A percentile compares a stretch with the other conserved stretches of the same genome.
phyloP scores from a whole-genome alignment of 2,329 filamentous ascomycete genomes.

The Talaromyces sp. region DNA sequence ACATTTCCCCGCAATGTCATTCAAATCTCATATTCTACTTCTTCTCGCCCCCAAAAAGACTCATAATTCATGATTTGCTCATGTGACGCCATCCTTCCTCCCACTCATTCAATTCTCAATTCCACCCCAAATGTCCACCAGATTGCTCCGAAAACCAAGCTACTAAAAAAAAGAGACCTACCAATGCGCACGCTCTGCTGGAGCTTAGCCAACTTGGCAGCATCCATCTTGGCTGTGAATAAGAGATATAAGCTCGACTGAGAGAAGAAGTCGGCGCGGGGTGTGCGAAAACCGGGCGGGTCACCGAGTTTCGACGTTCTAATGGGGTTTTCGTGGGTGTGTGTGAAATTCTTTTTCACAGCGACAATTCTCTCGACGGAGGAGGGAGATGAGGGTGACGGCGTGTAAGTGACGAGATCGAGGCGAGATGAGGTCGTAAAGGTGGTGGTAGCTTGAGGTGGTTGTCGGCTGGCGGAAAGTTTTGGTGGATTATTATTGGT shows the following conservation, averaged over 20 bases:
- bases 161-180: constrained; percentile 48
- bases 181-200: constrained; percentile 67
- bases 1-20: neutral
- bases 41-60: too few relatives aligned
- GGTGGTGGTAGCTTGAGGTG: constrained; percentile 9
- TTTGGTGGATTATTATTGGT: constrained; percentile 18
- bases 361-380: neutral
- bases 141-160: neutral
- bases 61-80: neutral
- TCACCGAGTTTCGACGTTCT: neutral
- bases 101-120: neutral
- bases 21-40: neutral
- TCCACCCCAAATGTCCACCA: neutral
- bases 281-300: constrained; percentile 1
- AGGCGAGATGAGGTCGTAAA: neutral
- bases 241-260: neutral
- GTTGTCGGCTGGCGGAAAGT: neutral
- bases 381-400: neutral
- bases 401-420: neutral
- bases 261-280: constrained; percentile 1
- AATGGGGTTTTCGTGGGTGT: neutral
- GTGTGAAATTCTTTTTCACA: neutral
- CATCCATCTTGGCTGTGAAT: constrained; percentile 55
- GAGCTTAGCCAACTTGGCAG: constrained; percentile 64
- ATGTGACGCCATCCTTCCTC: constrained; percentile 10